Evolutionary conservation across 768 basidiomycete genomes (phyloP).

Genomic region (Tubosaeta sp.): DNA sequence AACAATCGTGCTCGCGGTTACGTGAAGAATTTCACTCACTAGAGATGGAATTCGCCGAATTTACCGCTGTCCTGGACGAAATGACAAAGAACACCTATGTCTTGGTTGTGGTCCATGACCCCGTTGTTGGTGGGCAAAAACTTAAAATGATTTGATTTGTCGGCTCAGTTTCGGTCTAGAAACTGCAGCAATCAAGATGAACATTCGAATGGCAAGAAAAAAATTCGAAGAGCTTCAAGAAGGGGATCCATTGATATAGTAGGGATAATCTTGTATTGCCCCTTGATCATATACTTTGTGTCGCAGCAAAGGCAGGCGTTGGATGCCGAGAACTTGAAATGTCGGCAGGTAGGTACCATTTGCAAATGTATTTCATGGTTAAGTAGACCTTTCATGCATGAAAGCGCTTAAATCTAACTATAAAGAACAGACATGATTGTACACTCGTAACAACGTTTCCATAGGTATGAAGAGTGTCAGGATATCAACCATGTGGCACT

Average conservation of each 20-base stretch:
- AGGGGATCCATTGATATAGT: slow-evolving; percentile 52
- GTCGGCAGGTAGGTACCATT: background rate
- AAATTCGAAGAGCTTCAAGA: slow-evolving; percentile 93
- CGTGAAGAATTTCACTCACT: slow-evolving; percentile 83
- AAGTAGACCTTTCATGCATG: background rate
- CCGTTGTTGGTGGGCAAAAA: slow-evolving; percentile 65
- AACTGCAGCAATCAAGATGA: slow-evolving; percentile 81
- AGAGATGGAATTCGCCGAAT: slow-evolving; percentile 81
- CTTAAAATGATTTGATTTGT: background rate
- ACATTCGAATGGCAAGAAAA: slow-evolving; percentile 77
- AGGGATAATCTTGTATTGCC: background rate
- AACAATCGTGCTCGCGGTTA: slow-evolving; percentile 82
- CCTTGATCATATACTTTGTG: too few relatives aligned
- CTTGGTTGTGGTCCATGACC: slow-evolving; percentile 83
- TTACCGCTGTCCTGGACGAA: slow-evolving; percentile 87
- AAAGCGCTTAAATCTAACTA: background rate
- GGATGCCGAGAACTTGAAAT: background rate
- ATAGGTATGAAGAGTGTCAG: slow-evolving; percentile 7
- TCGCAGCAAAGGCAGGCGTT: background rate
- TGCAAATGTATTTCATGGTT: background rate
- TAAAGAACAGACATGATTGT: background rate
- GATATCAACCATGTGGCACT: slow-evolving; percentile 8
- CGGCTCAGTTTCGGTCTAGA: slow-evolving; percentile 44
- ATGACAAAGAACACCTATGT: slow-evolving; percentile 94
- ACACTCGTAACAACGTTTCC: background rate